Evolutionary conservation across 768 basidiomycete species (phyloP).

Genomic region (Auriculariales sp.): DNA sequence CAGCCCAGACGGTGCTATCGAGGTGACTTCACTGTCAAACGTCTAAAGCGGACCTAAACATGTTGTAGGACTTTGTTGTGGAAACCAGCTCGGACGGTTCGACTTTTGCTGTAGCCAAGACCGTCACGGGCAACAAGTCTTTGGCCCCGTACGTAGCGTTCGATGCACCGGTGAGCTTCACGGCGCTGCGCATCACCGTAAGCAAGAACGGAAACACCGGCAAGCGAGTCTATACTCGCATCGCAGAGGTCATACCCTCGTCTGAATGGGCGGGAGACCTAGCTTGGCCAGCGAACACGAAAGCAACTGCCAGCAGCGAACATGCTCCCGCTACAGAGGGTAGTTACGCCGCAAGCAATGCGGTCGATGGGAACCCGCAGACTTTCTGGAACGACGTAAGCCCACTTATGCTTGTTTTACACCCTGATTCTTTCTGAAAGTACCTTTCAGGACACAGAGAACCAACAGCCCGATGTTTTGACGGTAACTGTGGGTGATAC

Average conservation of each 20-base stretch:
- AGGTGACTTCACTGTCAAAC: background rate
- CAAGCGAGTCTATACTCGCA: background rate
- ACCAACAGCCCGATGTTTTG: background rate
- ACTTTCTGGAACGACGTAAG: background rate
- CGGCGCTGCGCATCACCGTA: background rate
- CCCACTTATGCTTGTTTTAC: background rate
- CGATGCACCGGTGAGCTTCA: background rate
- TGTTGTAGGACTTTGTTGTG: background rate
- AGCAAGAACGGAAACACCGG: background rate
- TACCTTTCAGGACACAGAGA: background rate
- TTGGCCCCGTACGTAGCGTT: background rate
- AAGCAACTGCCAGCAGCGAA: background rate
- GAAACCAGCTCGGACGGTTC: background rate
- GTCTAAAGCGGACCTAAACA: background rate
- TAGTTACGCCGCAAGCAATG: background rate
- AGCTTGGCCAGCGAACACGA: background rate
- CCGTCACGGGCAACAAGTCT: background rate
- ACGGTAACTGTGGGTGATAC: background rate
- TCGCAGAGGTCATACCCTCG: background rate
- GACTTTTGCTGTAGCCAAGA: background rate
- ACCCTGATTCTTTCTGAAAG: no score
- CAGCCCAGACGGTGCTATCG: background rate
- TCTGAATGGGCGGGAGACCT: background rate
- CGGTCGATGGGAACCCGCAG: background rate
- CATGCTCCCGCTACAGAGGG: background rate